Conservation (phyloP, 345 rosid genomes). For the Crucihimalaya himalaica region DNA sequence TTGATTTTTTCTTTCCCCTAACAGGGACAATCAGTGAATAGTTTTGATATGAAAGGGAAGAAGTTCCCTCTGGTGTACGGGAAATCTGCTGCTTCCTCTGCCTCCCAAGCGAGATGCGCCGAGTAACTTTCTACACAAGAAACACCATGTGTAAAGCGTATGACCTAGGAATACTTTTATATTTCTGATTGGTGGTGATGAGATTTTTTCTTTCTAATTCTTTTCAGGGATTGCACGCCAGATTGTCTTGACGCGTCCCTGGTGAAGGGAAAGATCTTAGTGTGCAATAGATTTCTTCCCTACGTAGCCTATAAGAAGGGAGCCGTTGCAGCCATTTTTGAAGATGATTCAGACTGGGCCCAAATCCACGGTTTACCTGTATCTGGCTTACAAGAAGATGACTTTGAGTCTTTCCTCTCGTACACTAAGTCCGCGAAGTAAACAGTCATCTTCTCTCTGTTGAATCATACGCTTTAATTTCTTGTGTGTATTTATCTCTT, state of each 20-base stretch:
- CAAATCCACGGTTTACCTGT: conserved; percentile 28
- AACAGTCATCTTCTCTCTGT: background rate
- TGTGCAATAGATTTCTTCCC: background rate
- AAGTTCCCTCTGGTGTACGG: conserved; percentile 40
- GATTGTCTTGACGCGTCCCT: conserved; percentile 25
- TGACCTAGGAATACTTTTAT: background rate
- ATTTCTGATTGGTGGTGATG: background rate
- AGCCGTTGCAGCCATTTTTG: conserved; percentile 35
- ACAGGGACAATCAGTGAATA: conserved; percentile 44
- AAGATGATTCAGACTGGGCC: conserved; percentile 6
- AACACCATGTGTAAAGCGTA: background rate
- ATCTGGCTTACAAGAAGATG: background rate
- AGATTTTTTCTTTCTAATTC: background rate
- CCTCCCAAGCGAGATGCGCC: background rate
- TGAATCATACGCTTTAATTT: background rate
- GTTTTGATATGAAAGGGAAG: conserved; percentile 31
- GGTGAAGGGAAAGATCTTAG: conserved; percentile 40
- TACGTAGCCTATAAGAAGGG: conserved; percentile 28
- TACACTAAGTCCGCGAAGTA: conserved; percentile 39
- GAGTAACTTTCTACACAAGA: conserved; percentile 8
- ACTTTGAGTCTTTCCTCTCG: conserved; percentile 9
- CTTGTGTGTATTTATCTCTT: background rate
- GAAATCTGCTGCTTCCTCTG: background rate
- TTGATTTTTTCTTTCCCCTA: background rate
- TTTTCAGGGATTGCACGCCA: conserved; percentile 24